These are phyloP conservation scores for Chiua virens DNA, from an alignment of 768 basidiomycete species.

Conservation along the genomic window DNA sequence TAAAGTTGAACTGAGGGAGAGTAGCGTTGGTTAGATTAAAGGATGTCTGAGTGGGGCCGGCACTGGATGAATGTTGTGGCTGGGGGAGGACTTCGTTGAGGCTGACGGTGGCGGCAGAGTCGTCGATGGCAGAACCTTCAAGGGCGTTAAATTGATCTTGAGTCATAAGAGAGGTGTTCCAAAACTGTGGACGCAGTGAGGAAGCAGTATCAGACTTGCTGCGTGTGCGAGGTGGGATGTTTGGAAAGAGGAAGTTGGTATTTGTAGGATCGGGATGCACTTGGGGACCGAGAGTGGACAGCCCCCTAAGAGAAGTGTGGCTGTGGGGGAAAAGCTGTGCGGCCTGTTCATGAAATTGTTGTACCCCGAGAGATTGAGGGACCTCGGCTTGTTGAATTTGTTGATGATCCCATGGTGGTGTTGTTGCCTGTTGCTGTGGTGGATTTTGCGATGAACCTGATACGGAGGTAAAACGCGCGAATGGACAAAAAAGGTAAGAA, in stretches of 20 bases:
- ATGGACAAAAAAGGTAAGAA: conserved; percentile 28
- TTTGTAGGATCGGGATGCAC: conserved; percentile 35
- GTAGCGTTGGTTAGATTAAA: conserved; percentile 29
- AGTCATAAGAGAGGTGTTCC: conserved; percentile 44
- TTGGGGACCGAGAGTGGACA: conserved; percentile 35
- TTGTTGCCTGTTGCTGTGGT: conserved; percentile 34
- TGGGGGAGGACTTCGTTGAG: conserved; percentile 30
- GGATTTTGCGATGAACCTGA: conserved; percentile 33
- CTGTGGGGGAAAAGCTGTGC: conserved; percentile 35
- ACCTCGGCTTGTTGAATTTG: conserved; percentile 37
- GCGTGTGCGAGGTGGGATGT: conserved; percentile 43
- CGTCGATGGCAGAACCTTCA: conserved; percentile 40
- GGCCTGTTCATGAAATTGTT: conserved; percentile 28
- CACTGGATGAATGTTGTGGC: conserved; percentile 27
- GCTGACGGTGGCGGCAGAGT: conserved; percentile 30
- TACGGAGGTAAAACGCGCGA: conserved; percentile 27
- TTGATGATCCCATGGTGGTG: conserved; percentile 36
- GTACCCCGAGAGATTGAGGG: conserved; percentile 29
- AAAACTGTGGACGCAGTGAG: conserved; percentile 50
- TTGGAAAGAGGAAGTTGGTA: conserved; percentile 40
- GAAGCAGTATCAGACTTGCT: conserved; percentile 60
- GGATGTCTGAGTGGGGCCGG: conserved; percentile 23
- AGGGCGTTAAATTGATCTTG: conserved; percentile 36
- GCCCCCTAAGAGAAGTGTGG: conserved; percentile 37
- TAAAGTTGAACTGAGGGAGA: conserved; percentile 37